Conservation (phyloP, 2,329 filamentous ascomycete species). For the Xylaria digitata region DNA sequence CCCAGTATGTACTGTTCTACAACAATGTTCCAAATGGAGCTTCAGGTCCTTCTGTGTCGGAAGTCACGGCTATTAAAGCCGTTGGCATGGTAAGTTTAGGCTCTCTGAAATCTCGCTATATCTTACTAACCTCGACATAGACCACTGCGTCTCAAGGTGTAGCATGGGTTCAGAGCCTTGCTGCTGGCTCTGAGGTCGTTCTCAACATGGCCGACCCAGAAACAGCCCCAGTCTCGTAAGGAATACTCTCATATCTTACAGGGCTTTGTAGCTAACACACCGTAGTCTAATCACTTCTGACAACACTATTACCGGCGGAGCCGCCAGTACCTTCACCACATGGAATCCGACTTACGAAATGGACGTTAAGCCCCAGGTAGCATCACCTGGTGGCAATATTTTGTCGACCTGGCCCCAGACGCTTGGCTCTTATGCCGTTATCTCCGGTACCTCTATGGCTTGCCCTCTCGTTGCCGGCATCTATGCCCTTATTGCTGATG, state of each 20-base stretch:
- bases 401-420: slow-evolving; percentile 66
- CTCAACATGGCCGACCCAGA: slow-evolving; percentile 58
- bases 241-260: neutral
- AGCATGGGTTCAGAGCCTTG: slow-evolving; percentile 57
- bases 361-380: slow-evolving; percentile 66
- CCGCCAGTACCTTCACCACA: slow-evolving; percentile 63
- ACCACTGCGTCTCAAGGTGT: slow-evolving; percentile 55
- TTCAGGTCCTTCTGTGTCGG: slow-evolving; percentile 49
- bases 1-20: slow-evolving; percentile 71
- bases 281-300: slow-evolving; percentile 49
- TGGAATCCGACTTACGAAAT: slow-evolving; percentile 73
- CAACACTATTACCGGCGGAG: slow-evolving; percentile 63
- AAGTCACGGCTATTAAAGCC: slow-evolving; percentile 39
- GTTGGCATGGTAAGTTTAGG: slow-evolving; percentile 44
- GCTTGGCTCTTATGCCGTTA: slow-evolving; percentile 61
- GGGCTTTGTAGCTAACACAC: slow-evolving; percentile 37
- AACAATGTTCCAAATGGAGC: slow-evolving; percentile 61
- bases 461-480: slow-evolving; percentile 67
- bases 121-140: slow-evolving; percentile 39
- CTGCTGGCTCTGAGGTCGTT: slow-evolving; percentile 56
- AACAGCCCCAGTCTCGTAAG: slow-evolving; percentile 50
- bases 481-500: slow-evolving; percentile 64
- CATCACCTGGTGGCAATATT: slow-evolving; percentile 67
- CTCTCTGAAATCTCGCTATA: neutral
- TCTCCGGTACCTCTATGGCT: slow-evolving; percentile 71